These are phyloP conservation scores for Aphanomyces euteiches DNA, from an alignment of 352 stramenopile genomes.

Conservation along the genomic window DNA sequence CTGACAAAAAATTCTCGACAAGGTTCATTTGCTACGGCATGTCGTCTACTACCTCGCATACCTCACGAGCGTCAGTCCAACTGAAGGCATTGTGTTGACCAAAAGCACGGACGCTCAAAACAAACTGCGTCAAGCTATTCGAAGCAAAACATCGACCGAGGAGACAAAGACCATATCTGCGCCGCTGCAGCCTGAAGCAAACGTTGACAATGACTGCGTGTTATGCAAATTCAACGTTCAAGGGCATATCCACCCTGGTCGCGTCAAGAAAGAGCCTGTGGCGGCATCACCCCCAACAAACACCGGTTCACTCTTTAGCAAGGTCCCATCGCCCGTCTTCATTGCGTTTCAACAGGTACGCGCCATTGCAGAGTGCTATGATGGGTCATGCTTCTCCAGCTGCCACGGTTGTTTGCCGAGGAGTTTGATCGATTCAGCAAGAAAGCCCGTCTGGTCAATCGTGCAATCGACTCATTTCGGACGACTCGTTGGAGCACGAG, in stretches of 20 bases:
- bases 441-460: conserved; percentile 41
- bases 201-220: conserved; percentile 40
- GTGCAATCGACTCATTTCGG: conserved; percentile 39
- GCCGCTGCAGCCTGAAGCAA: conserved; percentile 1
- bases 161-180: conserved; percentile 31
- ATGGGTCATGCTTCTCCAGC: conserved; percentile 32
- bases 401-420: conserved; percentile 41
- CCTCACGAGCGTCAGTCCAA: conserved; percentile 62
- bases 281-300: background rate
- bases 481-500: conserved; percentile 51
- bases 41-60: conserved; percentile 75
- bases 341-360: conserved; percentile 52
- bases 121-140: background rate
- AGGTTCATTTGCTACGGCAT: conserved; percentile 46
- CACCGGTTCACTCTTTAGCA: conserved; percentile 12
- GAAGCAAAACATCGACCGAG: background rate
- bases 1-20: background rate
- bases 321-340: conserved; percentile 46
- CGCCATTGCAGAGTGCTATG: background rate
- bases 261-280: background rate
- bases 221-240: conserved; percentile 79
- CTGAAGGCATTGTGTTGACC: conserved; percentile 56
- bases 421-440: conserved; percentile 61
- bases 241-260: conserved; percentile 21
- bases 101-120: conserved; percentile 42